Base-by-base conservation (phyloP, 805 yeast species). In the Kuraishia cidri region DNA sequence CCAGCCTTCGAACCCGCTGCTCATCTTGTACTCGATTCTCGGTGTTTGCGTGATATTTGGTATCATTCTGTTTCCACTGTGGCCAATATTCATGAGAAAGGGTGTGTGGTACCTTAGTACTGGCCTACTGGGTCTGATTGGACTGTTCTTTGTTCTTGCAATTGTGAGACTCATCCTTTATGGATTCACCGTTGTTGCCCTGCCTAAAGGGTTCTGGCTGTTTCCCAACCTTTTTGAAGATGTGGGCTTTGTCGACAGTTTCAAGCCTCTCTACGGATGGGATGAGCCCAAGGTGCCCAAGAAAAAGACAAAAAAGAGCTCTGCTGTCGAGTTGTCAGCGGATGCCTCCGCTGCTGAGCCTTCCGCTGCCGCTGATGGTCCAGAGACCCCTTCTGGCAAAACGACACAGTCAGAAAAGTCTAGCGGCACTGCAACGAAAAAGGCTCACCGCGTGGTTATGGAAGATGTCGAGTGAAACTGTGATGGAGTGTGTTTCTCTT, bases 181-280 rank as follows among this genome's bases (percentile, higher is more conserved):
- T 46, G 44, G 69, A 17, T 44, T 81, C 32, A 71, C 87, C 0
- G 69, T 71, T 42, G 60, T 79, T 30, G 56, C 72, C 1, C 60
- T 69, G 36, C 72, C 75, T 6, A 75, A 75, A 27, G 95, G 94
- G n/a, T 69, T 92, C 52, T 92, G 98, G 98, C 54, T 92, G 30
- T 90, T 86, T 69, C 98, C 98, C 36, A 90, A 90, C 52, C 66
- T 92, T 50, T 92, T 88, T 58, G 98, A 79, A 40, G 98, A 92
- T 51, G 88, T 94, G 46, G 95, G 97, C 16, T 81, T 92, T 41
- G 50, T 90, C 38, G 97, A 90, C 37, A 82, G 95, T 64, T 92
- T 92, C 64, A 69, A 69, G 43, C 98, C 98, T 4, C 44, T 79
- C n/a, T 92, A 82, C 50, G 92, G 77, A 3, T 87, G 87, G 83